phyloP scores from a whole-genome alignment of 495 filamentous ascomycete species.

The Penicillium cosmopolitanum region DNA sequence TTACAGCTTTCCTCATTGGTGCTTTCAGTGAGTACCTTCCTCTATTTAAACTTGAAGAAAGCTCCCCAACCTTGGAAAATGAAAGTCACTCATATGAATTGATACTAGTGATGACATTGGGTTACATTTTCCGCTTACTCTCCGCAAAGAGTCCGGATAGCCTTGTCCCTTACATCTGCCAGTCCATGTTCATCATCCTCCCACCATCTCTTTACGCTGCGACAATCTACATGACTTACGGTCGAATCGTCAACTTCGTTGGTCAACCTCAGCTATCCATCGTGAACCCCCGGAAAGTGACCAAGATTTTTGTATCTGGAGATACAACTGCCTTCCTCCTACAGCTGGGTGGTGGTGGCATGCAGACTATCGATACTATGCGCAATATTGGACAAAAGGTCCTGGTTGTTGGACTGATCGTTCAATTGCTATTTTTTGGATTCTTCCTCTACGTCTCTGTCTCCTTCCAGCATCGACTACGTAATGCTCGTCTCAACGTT shows the following conservation, averaged over 20 bases:
- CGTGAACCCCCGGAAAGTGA: slow-evolving; percentile 29
- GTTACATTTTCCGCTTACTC: background rate
- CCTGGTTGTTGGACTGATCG: slow-evolving; percentile 25
- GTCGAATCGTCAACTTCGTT: slow-evolving; percentile 30
- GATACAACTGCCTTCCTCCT: slow-evolving; percentile 27
- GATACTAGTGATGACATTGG: background rate
- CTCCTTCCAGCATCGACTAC: slow-evolving; percentile 24
- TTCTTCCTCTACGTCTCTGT: slow-evolving; percentile 25
- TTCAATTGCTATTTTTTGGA: slow-evolving; percentile 34
- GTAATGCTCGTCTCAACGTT: background rate
- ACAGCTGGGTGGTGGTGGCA: slow-evolving; percentile 18
- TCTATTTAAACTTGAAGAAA: background rate
- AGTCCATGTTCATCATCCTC: slow-evolving; percentile 33
- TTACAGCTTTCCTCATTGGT: slow-evolving; percentile 23
- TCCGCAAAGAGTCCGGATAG: background rate
- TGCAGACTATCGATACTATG: slow-evolving; percentile 14
- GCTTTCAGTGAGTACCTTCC: slow-evolving; percentile 19
- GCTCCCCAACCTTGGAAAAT: background rate
- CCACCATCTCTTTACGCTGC: slow-evolving; percentile 33
- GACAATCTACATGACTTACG: slow-evolving; percentile 43
- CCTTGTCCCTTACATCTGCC: slow-evolving; percentile 28
- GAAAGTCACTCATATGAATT: background rate
- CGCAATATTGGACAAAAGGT: slow-evolving; percentile 28
- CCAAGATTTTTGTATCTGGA: slow-evolving; percentile 35
- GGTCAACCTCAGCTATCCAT: slow-evolving; percentile 28